Evolutionary conservation across 2,329 filamentous ascomycete genomes (phyloP), one percentile per base, ranked within the genome.

Genomic region (Trichoderma polysporum): DNA sequence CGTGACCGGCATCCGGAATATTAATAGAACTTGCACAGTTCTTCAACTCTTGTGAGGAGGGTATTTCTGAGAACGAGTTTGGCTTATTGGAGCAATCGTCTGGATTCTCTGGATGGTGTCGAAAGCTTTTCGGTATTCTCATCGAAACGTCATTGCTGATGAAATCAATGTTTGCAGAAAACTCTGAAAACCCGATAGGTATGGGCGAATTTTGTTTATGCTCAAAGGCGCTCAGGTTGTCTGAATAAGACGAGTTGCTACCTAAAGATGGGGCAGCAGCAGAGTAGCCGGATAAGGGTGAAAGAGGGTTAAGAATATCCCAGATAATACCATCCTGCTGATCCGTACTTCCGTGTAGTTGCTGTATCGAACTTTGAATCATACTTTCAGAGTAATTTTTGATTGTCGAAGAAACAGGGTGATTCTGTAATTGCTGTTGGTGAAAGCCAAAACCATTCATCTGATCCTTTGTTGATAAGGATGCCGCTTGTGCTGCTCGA

Each of bases 401-500:
- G 9, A n/a, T 1, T 17, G 39, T 37, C 4, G 15, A 35, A 8
- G 60, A 19, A 2, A 64, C 3, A 2, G 29, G 50, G 12, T 13
- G 33, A 17, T 56, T 49, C 27, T 27, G 57, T 37, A 45, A 33
- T 15, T 22, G 57, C 22, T 50, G 57, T 19, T 19, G 47, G 2
- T 10, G 29, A 49, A 60, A 50, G 29, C 17, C 19, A 13, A 37
- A 27, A 13, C 41, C 12, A 12, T 9, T 4, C 19, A 45, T 41
- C 19, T 33, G 47, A 17, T 22, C 33, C 27, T 53, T 58, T 12
- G 52, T 50, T n/a, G 41, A 25, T 2, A 35, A 33, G 0, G 63
- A 15, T 25, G 56, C 27, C 25, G 78, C 79, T 64, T 83, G 81
- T 4, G 81, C 80, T 2, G 79, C 80, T 19, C 82, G 77, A 13